Base-by-base conservation (phyloP, 2,329 filamentous ascomycete species). In the Cryphonectria naterciae region DNA sequence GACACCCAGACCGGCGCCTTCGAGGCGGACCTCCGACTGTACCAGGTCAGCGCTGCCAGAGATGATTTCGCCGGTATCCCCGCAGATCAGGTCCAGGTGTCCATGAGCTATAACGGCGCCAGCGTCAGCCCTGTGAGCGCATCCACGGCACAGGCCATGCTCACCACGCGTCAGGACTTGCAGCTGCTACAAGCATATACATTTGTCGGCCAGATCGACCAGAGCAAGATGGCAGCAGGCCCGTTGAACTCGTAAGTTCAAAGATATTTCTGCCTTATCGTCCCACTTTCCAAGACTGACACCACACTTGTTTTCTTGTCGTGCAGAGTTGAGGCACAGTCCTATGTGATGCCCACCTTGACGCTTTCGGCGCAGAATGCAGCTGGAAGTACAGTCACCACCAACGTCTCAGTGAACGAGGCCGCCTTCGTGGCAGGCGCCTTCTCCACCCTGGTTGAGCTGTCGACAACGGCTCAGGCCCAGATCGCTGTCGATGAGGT, bases 21-120 rank as follows among this genome's bases (percentile, higher is more conserved):
- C 78, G 88, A 92, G 80, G 92, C 93, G 41, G 93, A 96, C 78
- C 80, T 96, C 66, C 86, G 93, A 68, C 83, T 96, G 72, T 96
- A 90, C 81, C 89, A 91, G 79, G 81, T 95, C 63, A 89, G 89
- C 7, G 80, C 86, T 0, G 85, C 92, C 0, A 85, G 81, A 4
- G 88, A 83, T 43, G 79, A 77, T 4, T 91, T 90, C 73, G 78
- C 81, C 13, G 84, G 83, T 15, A 85, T 91, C 49, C 74, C 84
- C 1, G 82, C 83, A 0, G 77, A 85, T 63, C 83, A 88, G 69
- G 85, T 91, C 70, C 79, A 85, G 74, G 88, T 91, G 68, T 82
- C 83, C 22, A 79, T 91, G 39, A 80, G 79, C 66, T 91, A 89
- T 75, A 79, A 76, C 65, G 88, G 87, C 49, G 88, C 88, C 19